Base-by-base conservation (phyloP, 345 rosid genomes). In the Boechera divaricarpa region DNA sequence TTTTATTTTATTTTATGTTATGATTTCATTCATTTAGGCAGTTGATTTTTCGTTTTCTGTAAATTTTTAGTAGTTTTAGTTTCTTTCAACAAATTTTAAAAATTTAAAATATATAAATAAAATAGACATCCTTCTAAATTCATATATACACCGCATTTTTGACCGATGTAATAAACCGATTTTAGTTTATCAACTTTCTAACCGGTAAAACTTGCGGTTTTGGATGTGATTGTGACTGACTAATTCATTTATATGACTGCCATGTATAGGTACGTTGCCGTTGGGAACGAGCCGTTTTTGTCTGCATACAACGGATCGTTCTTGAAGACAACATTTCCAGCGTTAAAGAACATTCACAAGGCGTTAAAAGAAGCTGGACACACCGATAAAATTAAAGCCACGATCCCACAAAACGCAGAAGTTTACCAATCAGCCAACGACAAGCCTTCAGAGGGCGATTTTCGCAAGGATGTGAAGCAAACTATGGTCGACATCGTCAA, bases 201-300 rank as follows among this genome's bases (percentile, higher is more conserved):
- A 35, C 12, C 1, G 12, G 63, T 10, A 11, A 10, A 33, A 35
- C 4, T 59, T 2, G 13, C 7, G 1, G 28, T 7, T 63, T 63
- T 28, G 7, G 10, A 24, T 21, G 41, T 47, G 41, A 63, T 29
- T 18, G 36, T 36, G 45, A 47, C 8, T 42, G n/a, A 60, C 8
- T 24, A 60, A 24, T n/a, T 56, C n/a, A 54, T 26, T 26, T 39
- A 61, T n/a, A 26, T 59, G 59, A 45, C 39, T 35, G 33, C 8
- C 45, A 62, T 41, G 0, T 51, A 18, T 76, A 94, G 98, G 60
- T 89, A 92, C 9, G 98, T 95, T 7, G 93, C 96, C 0, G 96
- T 91, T 3, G 98, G 98, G 16, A 93, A 96, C 24, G 97, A 96
- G 58, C 96, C 98, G 4, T 90, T 96, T 77, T 79, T 93, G 85